A percentile compares a stretch with the other conserved stretches of the same genome.
phyloP scores from a whole-genome alignment of 768 basidiomycete genomes.

The Symmetrospora coprosmae region DNA sequence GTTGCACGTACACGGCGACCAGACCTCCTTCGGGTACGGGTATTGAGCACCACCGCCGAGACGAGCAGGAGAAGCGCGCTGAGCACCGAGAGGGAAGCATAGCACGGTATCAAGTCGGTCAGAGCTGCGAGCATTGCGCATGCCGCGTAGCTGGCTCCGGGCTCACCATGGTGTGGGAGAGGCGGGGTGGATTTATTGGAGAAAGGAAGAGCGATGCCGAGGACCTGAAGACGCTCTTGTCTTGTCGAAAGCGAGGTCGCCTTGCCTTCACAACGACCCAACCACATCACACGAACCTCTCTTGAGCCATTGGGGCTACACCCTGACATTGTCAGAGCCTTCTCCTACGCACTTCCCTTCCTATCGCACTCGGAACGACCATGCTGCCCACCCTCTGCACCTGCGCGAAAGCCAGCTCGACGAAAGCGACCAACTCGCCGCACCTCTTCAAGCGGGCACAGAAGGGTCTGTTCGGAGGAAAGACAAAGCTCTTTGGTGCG shows the following conservation, averaged over 20 bases:
- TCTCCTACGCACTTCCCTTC: too few species aligned
- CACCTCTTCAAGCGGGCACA: conserved; percentile 9
- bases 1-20: conserved; percentile 69
- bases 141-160: too few species aligned
- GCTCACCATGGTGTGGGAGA: too few species aligned
- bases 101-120: neutral
- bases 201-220: too few species aligned
- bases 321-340: too few species aligned
- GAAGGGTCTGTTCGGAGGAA: conserved; percentile 10
- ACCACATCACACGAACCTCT: too few species aligned
- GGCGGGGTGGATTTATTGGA: too few species aligned
- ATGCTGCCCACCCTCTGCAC: neutral
- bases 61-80: conserved; percentile 9
- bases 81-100: neutral
- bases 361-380: neutral
- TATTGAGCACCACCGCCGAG: conserved; percentile 45
- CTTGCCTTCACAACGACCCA: too few species aligned
- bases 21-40: conserved; percentile 87
- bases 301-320: too few species aligned
- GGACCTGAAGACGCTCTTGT: too few species aligned
- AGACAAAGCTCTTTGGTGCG: neutral
- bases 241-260: too few species aligned
- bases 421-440: neutral
- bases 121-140: too few species aligned
- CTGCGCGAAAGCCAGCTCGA: neutral